Evolutionary conservation across 2,329 filamentous ascomycete genomes (phyloP).

Genomic region (Botrytis aclada): DNA sequence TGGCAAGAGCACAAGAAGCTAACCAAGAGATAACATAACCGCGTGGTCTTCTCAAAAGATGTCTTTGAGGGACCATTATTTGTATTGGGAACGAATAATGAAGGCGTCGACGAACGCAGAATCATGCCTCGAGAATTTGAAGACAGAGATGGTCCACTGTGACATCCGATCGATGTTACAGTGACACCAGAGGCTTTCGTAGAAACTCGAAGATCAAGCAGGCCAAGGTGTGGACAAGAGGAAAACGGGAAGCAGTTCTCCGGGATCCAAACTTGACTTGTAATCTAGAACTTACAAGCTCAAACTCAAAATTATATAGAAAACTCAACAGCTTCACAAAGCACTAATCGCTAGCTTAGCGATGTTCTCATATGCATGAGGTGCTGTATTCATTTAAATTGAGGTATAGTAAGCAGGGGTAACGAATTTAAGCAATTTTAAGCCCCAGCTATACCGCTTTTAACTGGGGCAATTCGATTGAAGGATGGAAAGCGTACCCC

Average conservation of each 20-base stretch:
- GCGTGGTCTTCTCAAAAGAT: not conserved
- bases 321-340: not conserved
- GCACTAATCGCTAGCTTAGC: not conserved
- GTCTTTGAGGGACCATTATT: not conserved
- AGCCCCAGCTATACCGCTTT: not conserved
- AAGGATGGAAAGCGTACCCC: not conserved
- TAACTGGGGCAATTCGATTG: not conserved
- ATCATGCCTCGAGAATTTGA: not conserved
- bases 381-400: not conserved
- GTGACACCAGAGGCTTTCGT: not conserved
- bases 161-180: not conserved
- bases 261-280: not conserved
- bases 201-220: not conserved
- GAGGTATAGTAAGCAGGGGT: not conserved
- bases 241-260: not conserved
- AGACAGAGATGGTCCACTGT: not conserved
- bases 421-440: not conserved
- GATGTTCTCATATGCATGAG: not conserved
- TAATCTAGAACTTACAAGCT: not conserved
- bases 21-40: not conserved
- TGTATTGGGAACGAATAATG: not conserved
- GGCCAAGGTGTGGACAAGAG: not conserved
- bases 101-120: not conserved
- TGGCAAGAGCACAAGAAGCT: not conserved
- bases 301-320: not conserved